Conservation (phyloP, 1,284 basidiomycete species). For the Lignosus rhinocerotis region DNA sequence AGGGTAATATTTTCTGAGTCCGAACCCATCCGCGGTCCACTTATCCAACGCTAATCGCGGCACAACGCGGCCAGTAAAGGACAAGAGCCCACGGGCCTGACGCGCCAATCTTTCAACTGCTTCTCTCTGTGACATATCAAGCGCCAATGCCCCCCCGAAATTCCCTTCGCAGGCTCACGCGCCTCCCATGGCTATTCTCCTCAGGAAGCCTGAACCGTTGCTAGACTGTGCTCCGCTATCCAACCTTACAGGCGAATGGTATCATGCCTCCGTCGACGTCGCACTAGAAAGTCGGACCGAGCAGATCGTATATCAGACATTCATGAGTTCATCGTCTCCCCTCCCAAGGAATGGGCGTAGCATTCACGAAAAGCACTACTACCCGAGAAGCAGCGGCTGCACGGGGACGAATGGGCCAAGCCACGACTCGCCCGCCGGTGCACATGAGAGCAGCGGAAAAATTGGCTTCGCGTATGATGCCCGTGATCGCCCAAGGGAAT, state of each 20-base stretch:
- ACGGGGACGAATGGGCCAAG: constrained; percentile 3
- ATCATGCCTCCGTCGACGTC: not conserved
- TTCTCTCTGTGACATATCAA: constrained; percentile 1
- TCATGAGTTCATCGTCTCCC: not conserved
- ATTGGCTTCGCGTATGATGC: constrained; percentile 8
- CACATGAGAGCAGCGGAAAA: constrained; percentile 2
- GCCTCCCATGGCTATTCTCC: constrained; percentile 1
- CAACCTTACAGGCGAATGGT: not conserved
- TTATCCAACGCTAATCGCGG: constrained; percentile 13
- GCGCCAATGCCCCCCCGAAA: constrained; percentile 11
- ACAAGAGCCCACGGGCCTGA: not conserved
- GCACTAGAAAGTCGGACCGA: too few relatives aligned
- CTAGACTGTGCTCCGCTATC: not conserved
- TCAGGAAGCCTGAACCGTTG: constrained; percentile 3
- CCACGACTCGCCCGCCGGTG: not conserved
- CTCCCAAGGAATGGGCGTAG: constrained; percentile 1
- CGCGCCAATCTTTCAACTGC: constrained; percentile 13
- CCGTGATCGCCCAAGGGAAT: constrained; percentile 11
- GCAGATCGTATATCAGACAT: too few relatives aligned
- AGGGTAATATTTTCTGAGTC: not conserved
- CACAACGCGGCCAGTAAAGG: not conserved
- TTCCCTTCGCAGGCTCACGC: constrained; percentile 10
- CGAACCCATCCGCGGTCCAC: not conserved
- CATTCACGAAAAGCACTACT: constrained; percentile 14
- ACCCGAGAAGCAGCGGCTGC: constrained; percentile 11